Percentiles rank a stretch among this genome's conserved stretches.
Evolutionary conservation across 2,329 filamentous ascomycete species (phyloP).

Genomic region (Colletotrichum caudatum): DNA sequence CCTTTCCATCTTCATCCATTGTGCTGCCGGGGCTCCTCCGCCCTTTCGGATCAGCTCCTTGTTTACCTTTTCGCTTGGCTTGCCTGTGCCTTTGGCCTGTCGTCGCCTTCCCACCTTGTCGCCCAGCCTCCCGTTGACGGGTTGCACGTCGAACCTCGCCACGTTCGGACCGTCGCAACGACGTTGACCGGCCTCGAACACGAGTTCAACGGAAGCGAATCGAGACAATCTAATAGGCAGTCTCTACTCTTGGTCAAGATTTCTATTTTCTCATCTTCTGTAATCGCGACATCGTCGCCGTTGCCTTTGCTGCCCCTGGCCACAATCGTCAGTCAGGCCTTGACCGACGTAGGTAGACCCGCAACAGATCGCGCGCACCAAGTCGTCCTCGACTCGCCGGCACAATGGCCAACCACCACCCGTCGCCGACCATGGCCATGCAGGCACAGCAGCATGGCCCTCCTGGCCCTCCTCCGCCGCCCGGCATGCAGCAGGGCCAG

Average conservation of each 20-base stretch:
- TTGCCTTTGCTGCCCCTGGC: conserved; percentile 25
- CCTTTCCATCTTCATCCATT: conserved; percentile 42
- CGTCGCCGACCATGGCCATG: conserved; percentile 83
- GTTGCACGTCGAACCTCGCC: conserved; percentile 41
- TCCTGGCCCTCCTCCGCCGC: conserved; percentile 69
- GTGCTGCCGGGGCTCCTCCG: conserved; percentile 21
- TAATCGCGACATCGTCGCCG: conserved; percentile 23
- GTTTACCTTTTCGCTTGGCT: conserved; percentile 19
- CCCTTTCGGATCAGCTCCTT: conserved; percentile 16
- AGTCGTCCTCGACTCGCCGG: conserved; percentile 27
- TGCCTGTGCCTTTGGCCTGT: conserved; percentile 23
- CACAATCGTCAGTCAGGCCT: conserved; percentile 42
- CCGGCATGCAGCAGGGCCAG: conserved; percentile 64
- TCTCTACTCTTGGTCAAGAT: neutral
- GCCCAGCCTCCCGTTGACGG: conserved; percentile 39
- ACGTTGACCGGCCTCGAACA: conserved; percentile 17
- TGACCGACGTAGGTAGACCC: conserved; percentile 41
- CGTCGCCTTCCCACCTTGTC: conserved; percentile 22
- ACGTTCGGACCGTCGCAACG: conserved; percentile 31
- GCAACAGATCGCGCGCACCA: conserved; percentile 37
- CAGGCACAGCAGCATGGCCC: conserved; percentile 75
- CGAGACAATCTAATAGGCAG: conserved; percentile 22
- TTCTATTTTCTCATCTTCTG: conserved; percentile 1
- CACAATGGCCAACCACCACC: conserved; percentile 81
- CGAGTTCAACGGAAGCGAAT: neutral